Evolutionary conservation across 345 rosid genomes (phyloP), one percentile per base, ranked within the genome.

Genomic region (Salix dunnii): DNA sequence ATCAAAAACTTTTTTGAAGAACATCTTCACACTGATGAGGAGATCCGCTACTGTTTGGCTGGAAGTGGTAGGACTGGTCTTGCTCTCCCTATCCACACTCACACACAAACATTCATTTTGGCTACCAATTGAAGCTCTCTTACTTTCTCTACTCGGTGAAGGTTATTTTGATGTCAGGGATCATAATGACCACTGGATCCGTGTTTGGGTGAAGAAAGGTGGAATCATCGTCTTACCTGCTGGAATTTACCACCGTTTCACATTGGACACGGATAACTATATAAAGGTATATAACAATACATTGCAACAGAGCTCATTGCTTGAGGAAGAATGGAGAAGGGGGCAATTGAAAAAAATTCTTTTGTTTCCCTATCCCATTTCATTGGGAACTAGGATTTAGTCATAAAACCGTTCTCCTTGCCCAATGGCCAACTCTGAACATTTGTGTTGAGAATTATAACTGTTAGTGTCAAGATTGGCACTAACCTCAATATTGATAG

Each of bases 21-120:
- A 68, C 99, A 94, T 87, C 85, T 96, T 66, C 99, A 92, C 83
- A 96, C 98, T 35, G 98, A 96, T 84, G 98, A 96, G 77, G 99
- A 94, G 94, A 96, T 94, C 73, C 94, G 97, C 73, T 89, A 96
- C 71, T 87, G 88, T 78, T 90, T 96, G 76, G 97, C 85, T 81
- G 98, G 99, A 86, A 96, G 95, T 79, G 99, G 99, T 93, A 85
- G 16, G 53, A 61, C 70, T 60, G 9, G 63, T 64, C 36, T 6
- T 40, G 46, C 27, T 13, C 21, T n/a, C 5, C 28, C 4, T 30
- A 13, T 9, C 27, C 27, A 21, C 11, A 42, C 3, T 0, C 14
- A 0, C 61, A 8, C 27, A 55, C 6, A 2, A 9, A 1, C 51
- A 28, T 23, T 33, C 8, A 2, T 3, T 25, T 48, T 70, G 7